Evolutionary conservation across 1,139 yeast species (phyloP).

Genomic region (Zygosaccharomyces sapae): DNA sequence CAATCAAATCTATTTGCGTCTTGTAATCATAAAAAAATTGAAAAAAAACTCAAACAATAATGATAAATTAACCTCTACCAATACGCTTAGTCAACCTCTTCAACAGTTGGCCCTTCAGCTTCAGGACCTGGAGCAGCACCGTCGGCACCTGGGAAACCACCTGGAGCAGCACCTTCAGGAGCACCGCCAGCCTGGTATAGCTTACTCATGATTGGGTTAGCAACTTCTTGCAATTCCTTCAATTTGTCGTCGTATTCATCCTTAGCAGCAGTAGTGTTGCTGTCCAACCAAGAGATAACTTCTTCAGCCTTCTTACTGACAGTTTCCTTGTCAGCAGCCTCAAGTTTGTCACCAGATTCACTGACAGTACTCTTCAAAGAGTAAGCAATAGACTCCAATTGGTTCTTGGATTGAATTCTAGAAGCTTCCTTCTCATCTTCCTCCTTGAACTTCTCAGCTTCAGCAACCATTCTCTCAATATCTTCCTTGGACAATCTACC

Average conservation of each 20-base stretch:
- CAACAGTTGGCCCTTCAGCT: conserved; percentile 86
- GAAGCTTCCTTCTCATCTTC: conserved; percentile 80
- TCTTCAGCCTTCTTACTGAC: conserved; percentile 82
- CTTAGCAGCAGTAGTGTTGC: conserved; percentile 79
- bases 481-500: conserved; percentile 95
- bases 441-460: conserved; percentile 81
- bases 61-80: conserved; percentile 13
- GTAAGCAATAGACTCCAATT: conserved; percentile 87
- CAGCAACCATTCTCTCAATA: conserved; percentile 91
- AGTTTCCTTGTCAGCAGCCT: conserved; percentile 70
- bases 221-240: conserved; percentile 89
- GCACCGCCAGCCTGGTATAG: conserved; percentile 78
- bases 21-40: background rate
- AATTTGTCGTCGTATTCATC: conserved; percentile 86
- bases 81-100: conserved; percentile 74
- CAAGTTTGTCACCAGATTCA: conserved; percentile 81
- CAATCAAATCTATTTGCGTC: background rate
- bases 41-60: conserved; percentile 7
- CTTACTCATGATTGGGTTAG: conserved; percentile 92
- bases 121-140: conserved; percentile 65
- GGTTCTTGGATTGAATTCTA: conserved; percentile 80
- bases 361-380: conserved; percentile 77
- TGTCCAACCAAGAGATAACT: conserved; percentile 83
- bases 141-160: conserved; percentile 70
- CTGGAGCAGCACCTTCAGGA: conserved; percentile 53